Evolutionary conservation across 345 rosid genomes (phyloP).

Genomic region (Microcos paniculata): DNA sequence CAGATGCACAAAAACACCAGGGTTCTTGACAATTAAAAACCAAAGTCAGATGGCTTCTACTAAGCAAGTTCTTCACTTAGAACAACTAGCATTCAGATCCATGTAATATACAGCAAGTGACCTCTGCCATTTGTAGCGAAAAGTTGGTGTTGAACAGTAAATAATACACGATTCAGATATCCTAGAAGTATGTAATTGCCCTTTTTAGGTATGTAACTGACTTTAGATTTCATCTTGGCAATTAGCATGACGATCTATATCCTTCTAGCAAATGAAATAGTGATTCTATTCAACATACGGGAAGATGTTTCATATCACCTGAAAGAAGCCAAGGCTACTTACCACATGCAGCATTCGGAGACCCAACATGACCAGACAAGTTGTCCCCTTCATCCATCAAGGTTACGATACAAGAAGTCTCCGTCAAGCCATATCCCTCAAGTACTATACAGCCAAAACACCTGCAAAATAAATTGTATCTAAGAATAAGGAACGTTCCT

Average conservation of each 20-base stretch:
- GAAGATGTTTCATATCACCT: neutral
- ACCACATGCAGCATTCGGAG: constrained; percentile 85
- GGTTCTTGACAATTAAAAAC: neutral
- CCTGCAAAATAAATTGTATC: constrained; percentile 33
- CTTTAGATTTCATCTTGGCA: too few relatives aligned
- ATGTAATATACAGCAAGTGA: neutral
- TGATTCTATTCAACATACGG: neutral
- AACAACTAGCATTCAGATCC: neutral
- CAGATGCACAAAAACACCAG: constrained; percentile 6
- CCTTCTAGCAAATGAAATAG: neutral
- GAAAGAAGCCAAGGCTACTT: constrained; percentile 22
- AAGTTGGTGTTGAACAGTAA: too few relatives aligned
- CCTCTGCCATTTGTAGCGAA: too few relatives aligned
- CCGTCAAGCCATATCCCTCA: constrained; percentile 97
- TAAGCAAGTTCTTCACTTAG: too few relatives aligned
- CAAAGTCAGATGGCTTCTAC: neutral
- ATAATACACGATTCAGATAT: too few relatives aligned
- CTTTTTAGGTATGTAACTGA: neutral
- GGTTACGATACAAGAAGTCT: constrained; percentile 74
- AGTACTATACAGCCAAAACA: constrained; percentile 84
- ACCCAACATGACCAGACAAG: constrained; percentile 85
- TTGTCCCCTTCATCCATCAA: constrained; percentile 62
- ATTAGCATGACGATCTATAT: neutral
- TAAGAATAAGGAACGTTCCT: neutral
- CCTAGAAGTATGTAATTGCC: neutral